These are phyloP conservation scores for Diaporthe citrichinensis DNA, from an alignment of 2,329 filamentous ascomycete genomes.

Conservation along the genomic window DNA sequence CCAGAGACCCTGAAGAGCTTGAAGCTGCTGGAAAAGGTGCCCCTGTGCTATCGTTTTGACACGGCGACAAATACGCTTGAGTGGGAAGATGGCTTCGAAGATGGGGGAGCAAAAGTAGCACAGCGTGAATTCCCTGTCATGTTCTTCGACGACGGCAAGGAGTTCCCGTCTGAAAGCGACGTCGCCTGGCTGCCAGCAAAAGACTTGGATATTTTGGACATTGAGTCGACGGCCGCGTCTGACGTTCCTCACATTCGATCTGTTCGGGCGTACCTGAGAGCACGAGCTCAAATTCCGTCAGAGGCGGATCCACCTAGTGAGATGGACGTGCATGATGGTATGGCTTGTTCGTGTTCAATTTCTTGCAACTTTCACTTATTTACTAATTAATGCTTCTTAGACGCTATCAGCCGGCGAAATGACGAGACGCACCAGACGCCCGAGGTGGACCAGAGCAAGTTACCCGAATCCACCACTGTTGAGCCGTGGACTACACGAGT, in stretches of 20 bases:
- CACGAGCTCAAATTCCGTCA: neutral
- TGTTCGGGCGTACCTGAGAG: neutral
- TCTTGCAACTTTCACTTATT: neutral
- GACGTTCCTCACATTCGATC: neutral
- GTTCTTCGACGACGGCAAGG: neutral
- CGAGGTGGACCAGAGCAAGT: neutral
- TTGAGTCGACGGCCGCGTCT: neutral
- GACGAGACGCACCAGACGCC: neutral
- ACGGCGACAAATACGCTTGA: neutral
- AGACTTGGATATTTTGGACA: neutral
- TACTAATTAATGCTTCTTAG: slow-evolving; percentile 1
- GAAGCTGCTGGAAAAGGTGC: neutral
- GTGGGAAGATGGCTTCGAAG: slow-evolving; percentile 12
- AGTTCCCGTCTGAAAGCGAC: neutral
- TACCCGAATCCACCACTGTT: neutral
- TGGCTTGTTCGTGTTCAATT: slow-evolving; percentile 1
- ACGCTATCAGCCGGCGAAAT: neutral
- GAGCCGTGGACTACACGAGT: neutral
- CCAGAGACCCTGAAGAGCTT: neutral
- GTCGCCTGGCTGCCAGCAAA: neutral
- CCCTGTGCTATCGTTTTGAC: neutral
- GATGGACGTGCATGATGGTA: slow-evolving; percentile 8
- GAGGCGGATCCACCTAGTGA: neutral
- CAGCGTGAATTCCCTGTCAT: slow-evolving; percentile 1
- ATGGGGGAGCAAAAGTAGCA: slow-evolving; percentile 10